Evolutionary conservation across 495 filamentous ascomycete genomes (phyloP), one percentile per base, ranked within the genome.

Genomic region (Evansstolkia leycettana): DNA sequence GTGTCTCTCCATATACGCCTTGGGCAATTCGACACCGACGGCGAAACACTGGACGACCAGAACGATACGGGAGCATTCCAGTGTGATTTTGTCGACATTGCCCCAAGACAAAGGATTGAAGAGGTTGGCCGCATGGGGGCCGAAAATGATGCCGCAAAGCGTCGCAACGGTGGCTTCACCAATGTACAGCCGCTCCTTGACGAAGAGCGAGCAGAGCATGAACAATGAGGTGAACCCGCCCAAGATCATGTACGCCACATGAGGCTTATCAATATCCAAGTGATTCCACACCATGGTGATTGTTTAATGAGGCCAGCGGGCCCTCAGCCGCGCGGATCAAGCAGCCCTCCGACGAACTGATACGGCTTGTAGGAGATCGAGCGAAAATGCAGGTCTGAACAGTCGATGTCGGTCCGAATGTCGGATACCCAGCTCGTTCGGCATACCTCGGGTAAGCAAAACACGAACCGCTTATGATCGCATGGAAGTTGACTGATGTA

Each of bases 21-120:
- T 89, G 32, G 92, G 92, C 70, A 99, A 72, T 61, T 99, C 92
- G 66, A 99, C 92, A 16, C 92, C 92, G 38, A 99, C 85, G 60
- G 92, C 92, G 55, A 99, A 99, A 69, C 92, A 99, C 67, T 99
- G 92, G 25, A 99, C 92, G 36, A 96, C 92, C 23, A 99, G 73
- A 40, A 99, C 92, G 46, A 99, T 88, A 39, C 92, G 79, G 8
- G 89, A 94, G 67, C 88, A 94, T 54, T 99, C 92, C 37, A 96
- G 76, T 2, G 92, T 96, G 50, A 94, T 82, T 46, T 92, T 85
- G 61, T 99, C 92, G 31, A 82, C 73, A 51, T 87, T 94, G 28
- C 89, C 89, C 92, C 92, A 99, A 37, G 72, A 60, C 7, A 56
- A 39, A 4, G 92, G 92, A 47, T 90, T 70, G 58, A 99, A 92